Evolutionary conservation across 805 yeast genomes (phyloP), one percentile per base, ranked within the genome.

Genomic region (Candida nitratophila): DNA sequence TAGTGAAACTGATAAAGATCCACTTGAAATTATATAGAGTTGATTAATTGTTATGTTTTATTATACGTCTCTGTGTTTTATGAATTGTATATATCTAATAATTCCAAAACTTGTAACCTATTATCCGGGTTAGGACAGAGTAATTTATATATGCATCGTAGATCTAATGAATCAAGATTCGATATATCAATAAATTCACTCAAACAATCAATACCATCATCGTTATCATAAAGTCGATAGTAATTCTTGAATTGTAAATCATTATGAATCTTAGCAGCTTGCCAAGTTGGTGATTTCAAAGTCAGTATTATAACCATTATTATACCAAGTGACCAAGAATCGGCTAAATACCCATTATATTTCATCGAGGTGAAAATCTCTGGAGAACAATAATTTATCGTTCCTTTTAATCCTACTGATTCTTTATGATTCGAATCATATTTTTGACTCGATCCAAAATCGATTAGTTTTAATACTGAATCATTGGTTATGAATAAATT

Each of bases 1-100:
- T 35, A 76, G 89, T 53, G 51, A 62, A 40, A 59, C 64, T 1
- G 96, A 88, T 57, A 59, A 53, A 37, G 96, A 87, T 56, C 96
- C 96, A 11, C 64, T 74, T 41, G 57, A 45, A 31, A 36, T 44
- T 39, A 41, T 49, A 17, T 51, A 40, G 39, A 4, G 8, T 17
- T 14, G 9, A 20, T 20, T 7, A 9, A 10, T n/a, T n/a, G n/a
- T n/a, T n/a, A n/a, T n/a, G n/a, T n/a, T n/a, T n/a, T n/a, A n/a
- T n/a, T n/a, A n/a, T n/a, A n/a, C n/a, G n/a, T n/a, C n/a, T 11
- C 10, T 20, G 27, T 24, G 10, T 24, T 7, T 24, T n/a, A n/a
- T n/a, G n/a, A n/a, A n/a, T 7, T 24, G 17, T 33, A 35, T 35
- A 35, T 21, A 35, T 35, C 10, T 24, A 24, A 24, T 24, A 24